Percentiles rank a stretch among this genome's conserved stretches.
phyloP scores from a whole-genome alignment of 306 rosid genomes.

The Trifolium dubium region DNA sequence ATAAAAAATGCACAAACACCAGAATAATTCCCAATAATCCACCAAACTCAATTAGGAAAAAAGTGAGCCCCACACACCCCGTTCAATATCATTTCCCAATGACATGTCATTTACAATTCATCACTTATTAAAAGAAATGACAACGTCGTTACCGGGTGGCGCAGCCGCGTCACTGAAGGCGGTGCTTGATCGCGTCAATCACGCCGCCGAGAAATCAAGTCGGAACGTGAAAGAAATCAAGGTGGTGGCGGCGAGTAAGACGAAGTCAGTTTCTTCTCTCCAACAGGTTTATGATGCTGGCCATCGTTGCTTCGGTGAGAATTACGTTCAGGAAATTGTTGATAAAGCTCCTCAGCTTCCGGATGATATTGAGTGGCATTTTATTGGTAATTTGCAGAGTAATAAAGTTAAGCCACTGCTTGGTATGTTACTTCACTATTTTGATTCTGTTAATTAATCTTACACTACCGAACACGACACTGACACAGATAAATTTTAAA shows the following conservation, averaged over 20 bases:
- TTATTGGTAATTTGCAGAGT: conserved; percentile 90
- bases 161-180: conserved; percentile 55
- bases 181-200: conserved; percentile 64
- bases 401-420: conserved; percentile 85
- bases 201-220: conserved; percentile 66
- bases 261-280: conserved; percentile 68
- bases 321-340: conserved; percentile 83
- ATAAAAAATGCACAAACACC: background rate
- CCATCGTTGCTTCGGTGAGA: conserved; percentile 88
- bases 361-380: conserved; percentile 88
- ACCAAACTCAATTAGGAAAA: background rate
- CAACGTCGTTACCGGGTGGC: conserved; percentile 37
- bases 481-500: too few species aligned
- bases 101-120: background rate
- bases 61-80: background rate
- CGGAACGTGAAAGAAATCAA: conserved; percentile 58
- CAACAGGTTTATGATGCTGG: conserved; percentile 88
- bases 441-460: background rate
- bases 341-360: conserved; percentile 96
- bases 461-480: too few species aligned
- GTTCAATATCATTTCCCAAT: too few species aligned
- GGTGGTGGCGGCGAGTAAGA: conserved; percentile 89
- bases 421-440: conserved; percentile 46
- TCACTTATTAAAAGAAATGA: conserved; percentile 12
- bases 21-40: background rate